Percentiles rank a stretch among this genome's conserved stretches.
These are phyloP conservation scores for Catunica adiposa DNA, from an alignment of 2,329 filamentous ascomycete species.

Conservation along the genomic window DNA sequence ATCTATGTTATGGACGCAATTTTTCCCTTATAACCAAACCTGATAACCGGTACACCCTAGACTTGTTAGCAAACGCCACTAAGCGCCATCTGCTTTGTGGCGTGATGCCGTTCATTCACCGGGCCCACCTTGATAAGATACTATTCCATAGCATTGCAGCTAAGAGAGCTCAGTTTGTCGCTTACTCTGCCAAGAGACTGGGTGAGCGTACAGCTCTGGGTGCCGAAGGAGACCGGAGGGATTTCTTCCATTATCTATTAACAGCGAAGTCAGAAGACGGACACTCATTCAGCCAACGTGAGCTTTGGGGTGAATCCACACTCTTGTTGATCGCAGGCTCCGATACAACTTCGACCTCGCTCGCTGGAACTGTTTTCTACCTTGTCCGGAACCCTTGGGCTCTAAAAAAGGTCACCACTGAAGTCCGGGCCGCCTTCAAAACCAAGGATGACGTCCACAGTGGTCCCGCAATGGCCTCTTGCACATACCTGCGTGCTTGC, in stretches of 20 bases:
- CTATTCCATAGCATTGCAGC: slow-evolving; percentile 51
- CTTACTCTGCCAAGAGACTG: slow-evolving; percentile 51
- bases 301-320: slow-evolving; percentile 57
- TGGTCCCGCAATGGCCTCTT: slow-evolving; percentile 32
- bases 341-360: slow-evolving; percentile 54
- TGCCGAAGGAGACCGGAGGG: slow-evolving; percentile 45
- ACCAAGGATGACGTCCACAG: slow-evolving; percentile 38
- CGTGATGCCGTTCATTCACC: slow-evolving; percentile 52
- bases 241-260: slow-evolving; percentile 62
- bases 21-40: slow-evolving; percentile 40
- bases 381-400: slow-evolving; percentile 35
- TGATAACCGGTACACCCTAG: slow-evolving; percentile 49
- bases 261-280: slow-evolving; percentile 53
- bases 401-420: slow-evolving; percentile 30
- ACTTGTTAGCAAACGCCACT: slow-evolving; percentile 49
- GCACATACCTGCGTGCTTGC: slow-evolving; percentile 45
- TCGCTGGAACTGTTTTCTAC: slow-evolving; percentile 47
- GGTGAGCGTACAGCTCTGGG: slow-evolving; percentile 49
- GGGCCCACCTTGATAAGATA: slow-evolving; percentile 48
- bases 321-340: slow-evolving; percentile 55
- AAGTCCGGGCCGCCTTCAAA: slow-evolving; percentile 36
- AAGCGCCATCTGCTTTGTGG: slow-evolving; percentile 55
- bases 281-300: slow-evolving; percentile 42
- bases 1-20: slow-evolving; percentile 44
- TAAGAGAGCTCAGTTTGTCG: slow-evolving; percentile 53